Base-by-base conservation (phyloP, 1,284 basidiomycete genomes). In the Ceratobasidium sp. region DNA sequence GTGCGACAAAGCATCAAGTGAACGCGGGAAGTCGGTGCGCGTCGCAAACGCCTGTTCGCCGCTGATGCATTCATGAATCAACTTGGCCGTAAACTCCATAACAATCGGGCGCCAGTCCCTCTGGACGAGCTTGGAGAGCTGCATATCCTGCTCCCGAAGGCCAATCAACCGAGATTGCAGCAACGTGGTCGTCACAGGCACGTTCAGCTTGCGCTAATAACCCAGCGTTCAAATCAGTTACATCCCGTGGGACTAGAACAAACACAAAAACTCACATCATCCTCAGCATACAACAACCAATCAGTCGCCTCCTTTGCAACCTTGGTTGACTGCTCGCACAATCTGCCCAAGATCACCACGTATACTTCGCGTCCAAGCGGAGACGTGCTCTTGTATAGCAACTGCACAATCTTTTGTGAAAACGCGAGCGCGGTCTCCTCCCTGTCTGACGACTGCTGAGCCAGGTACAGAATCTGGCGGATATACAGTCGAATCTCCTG, bases 221-320 rank as follows among this genome's bases (percentile, higher is more conserved):
- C 34, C 37, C 19, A 31, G 22, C 27, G 29, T 1, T 29, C 19
- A 13, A 62, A 76, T 58, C 73, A 61, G 73, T 24, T n/a, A 29
- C 24, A 7, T 19, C 2, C 1, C 31, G 13, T 2, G 3, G 9
- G 53, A 54, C 27, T n/a, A 71, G 0, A 39, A 56, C 43, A 63
- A 43, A 49, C 5, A 63, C 31, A 7, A 62, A 22, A 37, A 84
- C 88, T 76, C 76, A 94, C 94, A 84, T 97, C 94, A 82, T 99
- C 98, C 81, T 99, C 96, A 16, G 97, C 94, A 81, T 96, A 98
- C 63, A 98, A 85, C 66, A 99, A 85, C 98, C 98, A 99, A 14
- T 93, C 95, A 74, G 96, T 93, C 9, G 97, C 98, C 83, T 99
- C 98, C 83, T 95, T 95, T 24, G 93, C 94, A 56, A 98, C 96